Evolutionary conservation across 2,329 filamentous ascomycete species (phyloP), one percentile per base, ranked within the genome.

Genomic region (Trichoderma simmonsii): DNA sequence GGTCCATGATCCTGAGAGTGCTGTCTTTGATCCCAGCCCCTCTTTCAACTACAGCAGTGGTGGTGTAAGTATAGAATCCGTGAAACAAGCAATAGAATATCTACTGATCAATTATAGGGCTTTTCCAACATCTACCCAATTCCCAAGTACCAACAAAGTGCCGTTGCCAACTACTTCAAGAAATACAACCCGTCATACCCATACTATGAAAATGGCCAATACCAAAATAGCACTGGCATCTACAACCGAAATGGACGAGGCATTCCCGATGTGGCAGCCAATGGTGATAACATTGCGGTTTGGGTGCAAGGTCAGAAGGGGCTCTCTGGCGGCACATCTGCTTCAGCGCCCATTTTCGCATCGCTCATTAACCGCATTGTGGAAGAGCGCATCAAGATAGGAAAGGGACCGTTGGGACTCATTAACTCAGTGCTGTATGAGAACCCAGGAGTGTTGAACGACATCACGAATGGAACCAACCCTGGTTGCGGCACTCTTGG

Each of bases 111-210:
- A 24, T 43, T 62, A 7, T 15, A 71, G 79, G 21, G 83, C 82
- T 86, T 86, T 77, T 83, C 81, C 72, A 85, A 86, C 75, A 80
- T 85, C 72, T 86, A 86, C 66, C 74, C 79, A 2, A 74, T 85
- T 4, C 86, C 86, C 0, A 73, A 77, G 9, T 88, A 87, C 76
- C 86, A 88, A 74, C 76, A 79, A 18, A 70, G 74, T 0, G 83
- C 82, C 6, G 81, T 86, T 5, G 74, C 78, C 30, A 62, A 74
- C 0, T 80, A 80, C 2, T 82, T 86, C 2, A 74, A 76, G n/a
- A 77, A 77, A 11, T 63, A 81, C 76, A 84, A 85, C 75, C 72
- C 70, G 3, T 39, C 64, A 15, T 86, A 84, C 75, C 80, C 74
- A 11, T 69, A 67, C 21, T 73, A 74, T 67, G 80, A 28, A 5